Conservation (phyloP, 495 filamentous ascomycete species). For the Staphylotrichum longicolle region DNA sequence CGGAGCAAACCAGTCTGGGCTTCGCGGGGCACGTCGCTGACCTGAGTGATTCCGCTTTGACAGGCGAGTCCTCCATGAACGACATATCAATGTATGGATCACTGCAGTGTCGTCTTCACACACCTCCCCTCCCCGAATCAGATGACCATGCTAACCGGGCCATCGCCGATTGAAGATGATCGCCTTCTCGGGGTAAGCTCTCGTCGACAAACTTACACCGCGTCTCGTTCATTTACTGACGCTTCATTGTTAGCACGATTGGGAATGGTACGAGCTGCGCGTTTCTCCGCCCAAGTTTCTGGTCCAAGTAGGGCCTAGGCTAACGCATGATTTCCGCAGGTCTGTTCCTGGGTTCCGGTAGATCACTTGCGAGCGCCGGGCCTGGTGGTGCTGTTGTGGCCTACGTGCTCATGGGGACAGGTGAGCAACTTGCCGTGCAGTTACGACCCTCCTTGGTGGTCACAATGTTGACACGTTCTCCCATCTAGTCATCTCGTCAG, state of each 20-base stretch:
- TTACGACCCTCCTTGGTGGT: no score
- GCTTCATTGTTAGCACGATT: slow-evolving; percentile 25
- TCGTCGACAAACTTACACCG: neutral
- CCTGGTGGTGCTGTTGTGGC: slow-evolving; percentile 40
- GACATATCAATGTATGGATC: slow-evolving; percentile 38
- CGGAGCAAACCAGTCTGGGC: neutral
- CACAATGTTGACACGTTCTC: neutral
- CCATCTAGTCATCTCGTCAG: slow-evolving; percentile 45
- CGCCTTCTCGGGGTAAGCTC: slow-evolving; percentile 40
- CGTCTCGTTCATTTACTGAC: neutral
- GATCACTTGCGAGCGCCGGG: slow-evolving; percentile 37
- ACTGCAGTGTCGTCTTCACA: no score
- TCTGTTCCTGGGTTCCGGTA: slow-evolving; percentile 39
- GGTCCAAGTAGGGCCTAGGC: neutral
- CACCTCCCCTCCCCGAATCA: neutral
- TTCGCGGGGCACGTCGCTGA: neutral
- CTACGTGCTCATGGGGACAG: slow-evolving; percentile 45
- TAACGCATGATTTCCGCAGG: slow-evolving; percentile 19
- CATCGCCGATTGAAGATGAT: slow-evolving; percentile 31
- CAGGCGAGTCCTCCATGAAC: slow-evolving; percentile 39
- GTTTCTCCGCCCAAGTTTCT: neutral
- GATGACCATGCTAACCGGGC: neutral
- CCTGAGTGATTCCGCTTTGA: neutral
- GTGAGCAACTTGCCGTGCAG: neutral
- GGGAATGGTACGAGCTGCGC: slow-evolving; percentile 34